Conservation (phyloP, 257 asterid species). For the Eucommia ulmoides region DNA sequence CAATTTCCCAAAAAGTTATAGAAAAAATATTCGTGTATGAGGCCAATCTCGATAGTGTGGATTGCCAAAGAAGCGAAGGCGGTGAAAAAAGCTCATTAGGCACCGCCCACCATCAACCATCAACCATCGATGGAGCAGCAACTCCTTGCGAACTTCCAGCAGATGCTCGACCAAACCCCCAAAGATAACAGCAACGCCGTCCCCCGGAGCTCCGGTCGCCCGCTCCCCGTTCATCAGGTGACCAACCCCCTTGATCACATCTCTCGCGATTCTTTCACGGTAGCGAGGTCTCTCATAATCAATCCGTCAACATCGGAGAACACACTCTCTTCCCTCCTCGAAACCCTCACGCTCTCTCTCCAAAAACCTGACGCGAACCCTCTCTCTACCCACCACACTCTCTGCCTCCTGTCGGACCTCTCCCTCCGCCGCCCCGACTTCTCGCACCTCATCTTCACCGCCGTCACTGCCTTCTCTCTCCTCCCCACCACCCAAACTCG, state of each 20-base stretch:
- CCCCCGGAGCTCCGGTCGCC: conserved; percentile 13
- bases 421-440: conserved; percentile 32
- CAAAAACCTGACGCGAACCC: conserved; percentile 15
- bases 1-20: neutral
- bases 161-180: conserved; percentile 5
- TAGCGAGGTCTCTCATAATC: conserved; percentile 43
- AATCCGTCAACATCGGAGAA: conserved; percentile 48
- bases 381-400: conserved; percentile 16
- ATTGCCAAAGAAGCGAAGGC: neutral
- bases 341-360: conserved; percentile 31
- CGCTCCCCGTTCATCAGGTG: no score
- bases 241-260: no score
- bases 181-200: conserved; percentile 1
- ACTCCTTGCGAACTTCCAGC: conserved; percentile 20
- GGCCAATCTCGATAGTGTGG: neutral
- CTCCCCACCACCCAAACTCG: conserved; percentile 28
- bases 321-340: conserved; percentile 32
- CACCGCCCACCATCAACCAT: no score
- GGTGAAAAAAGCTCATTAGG: no score
- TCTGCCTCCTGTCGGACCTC: conserved; percentile 43
- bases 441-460: conserved; percentile 21
- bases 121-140: conserved; percentile 33
- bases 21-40: neutral
- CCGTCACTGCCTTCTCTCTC: conserved; percentile 24
- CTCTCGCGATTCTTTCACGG: no score